Conservation (phyloP, 208 protist species). For the Leishmania aethiopica region DNA sequence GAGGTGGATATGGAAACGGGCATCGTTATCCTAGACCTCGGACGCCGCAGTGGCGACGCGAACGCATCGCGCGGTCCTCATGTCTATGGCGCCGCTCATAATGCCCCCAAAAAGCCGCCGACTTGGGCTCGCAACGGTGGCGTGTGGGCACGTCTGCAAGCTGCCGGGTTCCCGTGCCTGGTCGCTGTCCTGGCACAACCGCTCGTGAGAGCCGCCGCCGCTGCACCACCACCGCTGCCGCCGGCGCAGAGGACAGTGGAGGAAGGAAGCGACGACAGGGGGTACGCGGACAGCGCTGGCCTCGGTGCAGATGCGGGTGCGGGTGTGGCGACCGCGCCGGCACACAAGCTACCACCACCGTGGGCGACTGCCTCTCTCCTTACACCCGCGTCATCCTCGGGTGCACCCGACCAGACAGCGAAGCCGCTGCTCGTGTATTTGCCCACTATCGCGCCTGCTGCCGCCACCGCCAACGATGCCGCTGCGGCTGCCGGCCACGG, state of each 20-base stretch:
- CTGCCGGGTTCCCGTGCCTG: slow-evolving; percentile 19
- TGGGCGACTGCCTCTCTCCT: not conserved
- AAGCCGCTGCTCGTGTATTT: slow-evolving; percentile 2
- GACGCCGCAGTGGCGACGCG: not conserved
- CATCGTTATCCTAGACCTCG: slow-evolving; percentile 18
- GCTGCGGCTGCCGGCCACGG: not conserved
- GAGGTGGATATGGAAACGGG: not conserved
- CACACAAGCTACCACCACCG: not conserved
- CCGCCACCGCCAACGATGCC: not conserved
- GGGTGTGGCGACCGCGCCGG: not conserved
- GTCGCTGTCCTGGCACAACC: slow-evolving; percentile 10
- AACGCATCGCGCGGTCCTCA: not conserved
- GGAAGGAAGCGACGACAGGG: not conserved
- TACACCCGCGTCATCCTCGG: not conserved
- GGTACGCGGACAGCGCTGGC: not conserved
- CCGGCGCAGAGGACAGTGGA: not conserved
- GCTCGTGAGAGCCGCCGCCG: not conserved
- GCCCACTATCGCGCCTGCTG: not conserved
- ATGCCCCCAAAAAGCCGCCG: not conserved
- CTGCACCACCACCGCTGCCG: not conserved
- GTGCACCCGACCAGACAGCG: not conserved
- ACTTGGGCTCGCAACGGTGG: not conserved
- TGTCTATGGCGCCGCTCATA: too few species aligned
- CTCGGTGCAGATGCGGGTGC: not conserved
- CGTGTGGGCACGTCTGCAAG: slow-evolving; percentile 8